Conservation (phyloP, 208 protist species). For the Leptomonas pyrrhocoris region DNA sequence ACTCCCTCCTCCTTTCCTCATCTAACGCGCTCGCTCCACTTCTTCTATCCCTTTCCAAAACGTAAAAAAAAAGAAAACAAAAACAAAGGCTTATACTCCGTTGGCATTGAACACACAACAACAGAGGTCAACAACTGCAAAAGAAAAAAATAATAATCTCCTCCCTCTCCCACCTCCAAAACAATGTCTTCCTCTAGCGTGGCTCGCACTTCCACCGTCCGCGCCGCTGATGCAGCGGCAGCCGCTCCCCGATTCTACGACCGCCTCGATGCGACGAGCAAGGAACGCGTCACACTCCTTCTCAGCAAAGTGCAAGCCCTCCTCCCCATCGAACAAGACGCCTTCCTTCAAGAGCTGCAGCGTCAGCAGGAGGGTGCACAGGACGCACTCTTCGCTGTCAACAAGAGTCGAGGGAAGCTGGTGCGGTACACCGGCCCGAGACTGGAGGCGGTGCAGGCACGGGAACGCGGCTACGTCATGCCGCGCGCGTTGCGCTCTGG, state of each 20-base stretch:
- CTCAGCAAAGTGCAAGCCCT: conserved; percentile 53
- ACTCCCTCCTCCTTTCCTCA: too few species aligned
- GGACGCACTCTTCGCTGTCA: not conserved
- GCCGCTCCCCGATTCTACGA: conserved; percentile 43
- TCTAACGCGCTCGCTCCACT: too few species aligned
- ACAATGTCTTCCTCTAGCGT: conserved; percentile 1
- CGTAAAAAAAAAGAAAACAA: too few species aligned
- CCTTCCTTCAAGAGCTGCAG: conserved; percentile 59
- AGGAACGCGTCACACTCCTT: conserved; percentile 59
- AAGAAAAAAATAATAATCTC: not conserved
- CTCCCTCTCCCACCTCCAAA: too few species aligned
- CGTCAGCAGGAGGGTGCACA: conserved; percentile 31
- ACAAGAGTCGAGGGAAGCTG: conserved; percentile 13
- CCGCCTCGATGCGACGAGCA: conserved; percentile 52
- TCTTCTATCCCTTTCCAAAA: too few species aligned
- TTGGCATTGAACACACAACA: not conserved
- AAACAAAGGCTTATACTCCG: too few species aligned
- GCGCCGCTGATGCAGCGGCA: not conserved
- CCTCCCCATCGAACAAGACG: conserved; percentile 53
- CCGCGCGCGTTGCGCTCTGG: conserved; percentile 18
- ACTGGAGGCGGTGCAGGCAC: conserved; percentile 49
- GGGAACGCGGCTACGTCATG: conserved; percentile 55
- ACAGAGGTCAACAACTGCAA: not conserved
- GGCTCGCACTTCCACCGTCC: not conserved
- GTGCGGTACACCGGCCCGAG: conserved; percentile 40